These are phyloP conservation scores for Fusarium torreyae DNA, from an alignment of 2,329 filamentous ascomycete species.

Conservation along the genomic window DNA sequence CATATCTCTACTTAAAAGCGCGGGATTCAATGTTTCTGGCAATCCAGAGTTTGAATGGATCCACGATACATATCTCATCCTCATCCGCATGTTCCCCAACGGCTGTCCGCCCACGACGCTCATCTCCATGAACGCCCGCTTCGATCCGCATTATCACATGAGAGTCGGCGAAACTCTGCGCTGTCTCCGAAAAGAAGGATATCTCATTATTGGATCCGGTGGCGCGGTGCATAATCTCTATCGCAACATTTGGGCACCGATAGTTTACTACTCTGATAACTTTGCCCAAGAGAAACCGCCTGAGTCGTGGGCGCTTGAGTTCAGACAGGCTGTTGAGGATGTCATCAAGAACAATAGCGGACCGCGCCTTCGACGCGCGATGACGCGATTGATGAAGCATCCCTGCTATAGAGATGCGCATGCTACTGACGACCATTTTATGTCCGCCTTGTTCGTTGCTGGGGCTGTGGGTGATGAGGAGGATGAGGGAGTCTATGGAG, in stretches of 20 bases:
- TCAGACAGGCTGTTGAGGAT: slow-evolving; percentile 76
- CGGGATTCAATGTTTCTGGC: slow-evolving; percentile 67
- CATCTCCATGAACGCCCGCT: slow-evolving; percentile 46
- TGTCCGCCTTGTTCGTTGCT: slow-evolving; percentile 75
- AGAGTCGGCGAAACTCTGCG: slow-evolving; percentile 39
- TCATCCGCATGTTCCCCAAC: slow-evolving; percentile 78
- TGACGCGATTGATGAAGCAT: slow-evolving; percentile 78
- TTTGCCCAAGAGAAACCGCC: slow-evolving; percentile 42
- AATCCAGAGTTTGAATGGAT: slow-evolving; percentile 78
- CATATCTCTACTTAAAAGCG: slow-evolving; percentile 62
- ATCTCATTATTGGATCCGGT: slow-evolving; percentile 70
- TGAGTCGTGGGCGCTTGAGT: slow-evolving; percentile 71
- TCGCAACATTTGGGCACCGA: slow-evolving; percentile 75
- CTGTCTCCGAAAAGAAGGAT: slow-evolving; percentile 18
- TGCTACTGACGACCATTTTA: slow-evolving; percentile 79
- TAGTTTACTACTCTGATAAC: slow-evolving; percentile 60
- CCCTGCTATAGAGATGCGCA: slow-evolving; percentile 76
- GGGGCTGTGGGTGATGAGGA: slow-evolving; percentile 67
- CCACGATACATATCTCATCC: slow-evolving; percentile 78
- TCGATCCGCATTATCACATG: slow-evolving; percentile 48
- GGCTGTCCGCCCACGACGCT: slow-evolving; percentile 75
- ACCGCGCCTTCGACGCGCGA: slow-evolving; percentile 66
- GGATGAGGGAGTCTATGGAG: slow-evolving; percentile 59
- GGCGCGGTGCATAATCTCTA: slow-evolving; percentile 81
- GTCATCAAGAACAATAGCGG: slow-evolving; percentile 60